Conservation (phyloP, 495 filamentous ascomycete genomes). For the Chaetomidium leptoderma region DNA sequence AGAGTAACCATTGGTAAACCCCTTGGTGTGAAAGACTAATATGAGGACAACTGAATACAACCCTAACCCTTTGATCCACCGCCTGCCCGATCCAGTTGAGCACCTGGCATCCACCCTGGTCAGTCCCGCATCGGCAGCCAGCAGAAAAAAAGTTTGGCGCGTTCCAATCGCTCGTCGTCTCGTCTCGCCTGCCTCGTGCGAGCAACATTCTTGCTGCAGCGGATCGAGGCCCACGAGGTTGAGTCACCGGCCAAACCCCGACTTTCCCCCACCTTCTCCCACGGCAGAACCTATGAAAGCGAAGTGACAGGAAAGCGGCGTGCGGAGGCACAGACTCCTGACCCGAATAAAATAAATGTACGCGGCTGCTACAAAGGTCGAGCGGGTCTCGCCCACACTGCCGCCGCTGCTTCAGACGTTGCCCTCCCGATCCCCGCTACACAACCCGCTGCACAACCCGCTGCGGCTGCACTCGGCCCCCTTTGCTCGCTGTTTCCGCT, state of each 20-base stretch:
- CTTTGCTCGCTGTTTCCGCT: background rate
- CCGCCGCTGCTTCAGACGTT: background rate
- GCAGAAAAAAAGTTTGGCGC: constrained; percentile 4
- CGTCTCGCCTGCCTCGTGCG: background rate
- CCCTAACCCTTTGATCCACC: constrained; percentile 4
- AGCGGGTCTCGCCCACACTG: background rate
- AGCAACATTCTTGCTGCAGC: background rate
- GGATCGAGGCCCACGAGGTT: background rate
- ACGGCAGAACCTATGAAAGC: background rate
- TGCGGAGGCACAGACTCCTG: background rate
- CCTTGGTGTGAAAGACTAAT: background rate
- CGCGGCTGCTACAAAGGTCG: background rate
- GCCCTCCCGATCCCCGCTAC: too few relatives aligned
- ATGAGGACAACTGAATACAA: background rate
- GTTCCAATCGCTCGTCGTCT: background rate
- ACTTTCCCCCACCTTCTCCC: background rate
- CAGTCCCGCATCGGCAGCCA: background rate
- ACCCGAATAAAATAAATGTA: too few relatives aligned
- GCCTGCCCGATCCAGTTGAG: background rate
- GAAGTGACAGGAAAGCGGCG: background rate
- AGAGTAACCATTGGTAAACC: too few relatives aligned
- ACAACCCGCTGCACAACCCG: background rate
- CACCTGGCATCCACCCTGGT: background rate
- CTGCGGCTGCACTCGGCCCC: background rate
- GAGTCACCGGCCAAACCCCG: constrained; percentile 11